A percentile compares a stretch with the other conserved stretches of the same genome.
Evolutionary conservation across 352 stramenopile species (phyloP).

Genomic region (Globisporangium polare): DNA sequence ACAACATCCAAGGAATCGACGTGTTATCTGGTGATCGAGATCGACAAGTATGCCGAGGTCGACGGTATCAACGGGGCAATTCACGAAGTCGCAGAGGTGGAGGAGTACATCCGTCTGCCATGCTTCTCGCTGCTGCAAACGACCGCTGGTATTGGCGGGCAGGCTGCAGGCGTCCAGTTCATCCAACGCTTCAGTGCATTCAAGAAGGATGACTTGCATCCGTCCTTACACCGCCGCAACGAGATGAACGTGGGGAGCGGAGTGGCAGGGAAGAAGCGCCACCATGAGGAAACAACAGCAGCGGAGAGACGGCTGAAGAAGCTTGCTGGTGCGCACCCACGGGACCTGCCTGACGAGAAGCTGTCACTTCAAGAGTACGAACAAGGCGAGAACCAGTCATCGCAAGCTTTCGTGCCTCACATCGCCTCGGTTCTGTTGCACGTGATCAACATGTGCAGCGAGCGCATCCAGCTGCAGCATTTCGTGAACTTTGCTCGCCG

Average conservation of each 20-base stretch:
- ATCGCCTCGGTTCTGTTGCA: conserved; percentile 77
- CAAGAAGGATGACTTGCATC: conserved; percentile 68
- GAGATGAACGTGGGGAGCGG: conserved; percentile 29
- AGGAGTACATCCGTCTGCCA: conserved; percentile 71
- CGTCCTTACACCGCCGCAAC: conserved; percentile 48
- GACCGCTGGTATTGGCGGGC: conserved; percentile 44
- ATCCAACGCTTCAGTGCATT: conserved; percentile 82
- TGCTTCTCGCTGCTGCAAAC: conserved; percentile 83
- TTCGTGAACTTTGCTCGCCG: conserved; percentile 86
- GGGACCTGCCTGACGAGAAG: conserved; percentile 10
- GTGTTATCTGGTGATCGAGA: conserved; percentile 83
- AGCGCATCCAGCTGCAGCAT: conserved; percentile 83
- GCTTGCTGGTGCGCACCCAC: conserved; percentile 22
- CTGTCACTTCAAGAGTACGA: conserved; percentile 16
- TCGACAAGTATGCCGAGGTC: conserved; percentile 79
- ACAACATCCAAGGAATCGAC: conserved; percentile 82
- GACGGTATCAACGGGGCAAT: conserved; percentile 48
- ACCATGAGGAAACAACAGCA: conserved; percentile 40
- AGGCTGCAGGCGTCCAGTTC: conserved; percentile 77
- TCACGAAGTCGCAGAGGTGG: conserved; percentile 45
- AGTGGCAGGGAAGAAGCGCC: conserved; percentile 10
- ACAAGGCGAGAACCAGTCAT: conserved; percentile 11
- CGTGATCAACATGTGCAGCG: conserved; percentile 80
- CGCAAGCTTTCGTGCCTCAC: conserved; percentile 47
- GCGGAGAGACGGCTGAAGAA: conserved; percentile 30